Evolutionary conservation across 73 alveolate species (phyloP), one percentile per base, ranked within the genome.

Genomic region (Paramecium biaurelia): DNA sequence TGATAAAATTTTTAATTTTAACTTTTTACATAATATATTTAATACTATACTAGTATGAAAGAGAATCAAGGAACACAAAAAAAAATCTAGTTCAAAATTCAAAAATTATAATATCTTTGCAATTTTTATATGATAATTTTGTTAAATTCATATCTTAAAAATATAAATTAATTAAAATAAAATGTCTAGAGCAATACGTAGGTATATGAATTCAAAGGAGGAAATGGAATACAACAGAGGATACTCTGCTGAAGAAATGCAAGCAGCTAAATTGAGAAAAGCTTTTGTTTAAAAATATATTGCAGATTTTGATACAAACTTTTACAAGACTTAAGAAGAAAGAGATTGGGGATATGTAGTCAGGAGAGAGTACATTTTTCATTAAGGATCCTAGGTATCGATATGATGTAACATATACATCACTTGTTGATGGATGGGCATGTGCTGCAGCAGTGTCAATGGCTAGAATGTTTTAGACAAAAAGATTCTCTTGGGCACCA

Each of bases 341-440:
- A 95, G 96, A 85, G 99, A 96, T 79, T 96, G 99, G 99, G 95
- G 97, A 43, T 95, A 94, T 85, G 87, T 96, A 35, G 97, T 95
- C 38, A 93, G 95, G 76, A 94, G 98, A 93, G 99, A 96, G 92
- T 93, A 95, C 14, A 23, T 43, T 24, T 18, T 37, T 20, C 6
- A 42, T 47, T 7, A 79, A 42, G 47, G 5, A 3, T 18, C 8
- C 11, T 43, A 79, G 90, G n/a, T 89, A 89, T 79, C 93, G 98
- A 70, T 94, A 94, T 47, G 98, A 95, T 58, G 98, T 95, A 15
- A 92, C 92, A 42, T 95, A 93, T 67, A 94, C 95, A 89, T 92
- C 96, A 34, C 32, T 70, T n/a, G 94, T 70, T 30, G 96, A 95
- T 53, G 94, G 95, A 15, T 85, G 93, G 53, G 97, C 96, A 7